Evolutionary conservation across 306 rosid species (phyloP), one percentile per base, ranked within the genome.

Genomic region (Herpetospermum pedunculosum): DNA sequence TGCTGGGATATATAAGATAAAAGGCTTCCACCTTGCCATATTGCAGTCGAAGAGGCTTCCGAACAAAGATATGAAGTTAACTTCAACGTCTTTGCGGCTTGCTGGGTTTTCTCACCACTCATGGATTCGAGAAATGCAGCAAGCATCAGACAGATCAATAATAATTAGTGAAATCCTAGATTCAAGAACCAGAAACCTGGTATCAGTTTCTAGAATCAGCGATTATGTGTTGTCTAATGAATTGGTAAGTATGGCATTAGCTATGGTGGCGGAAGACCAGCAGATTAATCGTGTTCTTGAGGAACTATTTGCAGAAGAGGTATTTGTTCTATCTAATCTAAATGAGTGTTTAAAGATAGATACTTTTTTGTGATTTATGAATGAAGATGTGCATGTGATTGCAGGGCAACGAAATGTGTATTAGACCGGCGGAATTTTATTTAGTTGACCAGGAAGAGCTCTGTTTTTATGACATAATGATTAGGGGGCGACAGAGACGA

Each of bases 211-310:
- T 83, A 88, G 96, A 80, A 94, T 91, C 79, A 94, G 98, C 77
- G 98, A 94, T 80, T 91, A 94, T 70, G 98, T 94, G 58, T 80
- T 94, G 76, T 94, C 98, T 48, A 91, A 94, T 78, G 98, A 91
- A 85, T 86, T 94, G 77, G 96, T 94, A 18, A 91, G 98, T 80
- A 94, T 94, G 98, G 97, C 98, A 65, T 85, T 94, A 19, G 98
- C 98, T 73, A 91, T 91, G 97, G 98, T 94, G 46, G 98, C 98
- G 8, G 98, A 94, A 83, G 98, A 94, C 90, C 91, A 89, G 84
- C 96, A 94, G 78, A 94, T 94, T 77, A 94, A 94, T 81, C 97
- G 98, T 2, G 98, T 94, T 72, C 96, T 94, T 15, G 98, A 94
- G 91, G 98, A 94, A 77, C 91, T 94, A 75, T 94, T 94, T 82